These are phyloP conservation scores for Penicillium rolfsii DNA, from an alignment of 2,329 filamentous ascomycete genomes.

Conservation along the genomic window DNA sequence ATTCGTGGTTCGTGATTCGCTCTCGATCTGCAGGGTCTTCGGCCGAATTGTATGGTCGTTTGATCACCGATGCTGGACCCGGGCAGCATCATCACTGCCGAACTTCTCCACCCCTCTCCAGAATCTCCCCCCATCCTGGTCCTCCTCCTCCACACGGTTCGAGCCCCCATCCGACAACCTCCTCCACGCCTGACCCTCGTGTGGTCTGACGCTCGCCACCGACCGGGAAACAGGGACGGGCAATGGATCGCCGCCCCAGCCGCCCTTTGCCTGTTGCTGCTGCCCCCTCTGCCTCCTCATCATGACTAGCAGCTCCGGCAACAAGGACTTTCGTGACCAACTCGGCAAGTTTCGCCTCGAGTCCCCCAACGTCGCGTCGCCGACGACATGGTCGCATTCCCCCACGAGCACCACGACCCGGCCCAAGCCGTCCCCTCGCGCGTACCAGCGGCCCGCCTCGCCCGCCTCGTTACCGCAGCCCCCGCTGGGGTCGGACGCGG, in stretches of 20 bases:
- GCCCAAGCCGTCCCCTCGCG: neutral
- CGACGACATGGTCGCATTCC: conserved; percentile 19
- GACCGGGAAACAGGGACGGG: conserved; percentile 12
- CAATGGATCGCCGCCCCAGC: conserved; percentile 39
- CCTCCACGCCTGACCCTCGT: neutral
- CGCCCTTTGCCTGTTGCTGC: conserved; percentile 19
- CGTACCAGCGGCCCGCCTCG: conserved; percentile 7
- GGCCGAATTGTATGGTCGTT: neutral
- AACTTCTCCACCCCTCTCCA: neutral
- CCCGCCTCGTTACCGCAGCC: conserved; percentile 4
- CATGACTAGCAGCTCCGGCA: conserved; percentile 28
- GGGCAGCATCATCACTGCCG: neutral
- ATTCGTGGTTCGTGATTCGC: neutral
- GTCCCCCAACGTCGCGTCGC: conserved; percentile 18
- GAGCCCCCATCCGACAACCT: too few species aligned
- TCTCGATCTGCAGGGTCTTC: neutral
- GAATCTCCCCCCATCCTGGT: too few species aligned
- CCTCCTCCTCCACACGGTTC: neutral
- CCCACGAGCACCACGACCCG: neutral
- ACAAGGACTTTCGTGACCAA: conserved; percentile 40
- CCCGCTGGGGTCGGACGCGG: conserved; percentile 7
- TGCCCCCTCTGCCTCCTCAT: neutral
- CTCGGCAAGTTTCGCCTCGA: conserved; percentile 40
- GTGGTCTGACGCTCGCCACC: neutral
- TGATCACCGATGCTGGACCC: too few species aligned